Base-by-base conservation (phyloP, 2,329 filamentous ascomycete genomes). In the Chalaropsis thielavioides region DNA sequence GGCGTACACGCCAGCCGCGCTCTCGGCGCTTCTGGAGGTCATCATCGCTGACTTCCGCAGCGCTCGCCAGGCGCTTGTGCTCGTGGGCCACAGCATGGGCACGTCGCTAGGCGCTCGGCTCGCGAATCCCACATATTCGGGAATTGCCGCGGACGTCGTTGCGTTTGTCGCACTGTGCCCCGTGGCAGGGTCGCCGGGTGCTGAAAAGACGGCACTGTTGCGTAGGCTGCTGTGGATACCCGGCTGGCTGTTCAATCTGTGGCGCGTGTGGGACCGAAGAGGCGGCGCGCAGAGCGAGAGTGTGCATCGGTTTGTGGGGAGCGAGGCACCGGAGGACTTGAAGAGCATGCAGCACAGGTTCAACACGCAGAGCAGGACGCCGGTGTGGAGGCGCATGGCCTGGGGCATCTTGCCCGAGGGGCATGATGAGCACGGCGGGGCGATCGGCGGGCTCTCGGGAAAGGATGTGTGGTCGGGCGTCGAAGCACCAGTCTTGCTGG, bases 1-100 rank as follows among this genome's bases (percentile, higher is more conserved):
- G 54, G 90, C 92, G 7, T 99, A 97, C 73, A 86, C 83, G 0
- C 84, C 86, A 0, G 83, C 90, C 49, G 85, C 88, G 1, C 78
- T 97, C 27, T 83, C 83, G 3, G 87, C 90, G 69, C 78, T 99
- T 11, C 78, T 96, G 15, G 85, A 86, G 65, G 80, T 79, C 1
- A 83, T 90, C 40, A 91, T 97, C 67, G 82, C 90, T 46, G 80
- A 85, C 58, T 83, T 92, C 71, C 83, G 87, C 49, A 78, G 83
- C 43, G 76, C 79, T 19, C 78, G 77, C 0, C 91, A 96, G 73
- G 82, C 84, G 2, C 81, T 96, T 15, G 81, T 96, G 22, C 74
- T 96, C 38, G 83, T 97, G 67, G 90, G 87, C 1, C 94, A 99
- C 72, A 96, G 90, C 72, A 88, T 96, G 83, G 94, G 94, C 6